A percentile compares a stretch with the other conserved stretches of the same genome.
phyloP scores from a whole-genome alignment of 306 rosid genomes.

The Vachellia collinsii region DNA sequence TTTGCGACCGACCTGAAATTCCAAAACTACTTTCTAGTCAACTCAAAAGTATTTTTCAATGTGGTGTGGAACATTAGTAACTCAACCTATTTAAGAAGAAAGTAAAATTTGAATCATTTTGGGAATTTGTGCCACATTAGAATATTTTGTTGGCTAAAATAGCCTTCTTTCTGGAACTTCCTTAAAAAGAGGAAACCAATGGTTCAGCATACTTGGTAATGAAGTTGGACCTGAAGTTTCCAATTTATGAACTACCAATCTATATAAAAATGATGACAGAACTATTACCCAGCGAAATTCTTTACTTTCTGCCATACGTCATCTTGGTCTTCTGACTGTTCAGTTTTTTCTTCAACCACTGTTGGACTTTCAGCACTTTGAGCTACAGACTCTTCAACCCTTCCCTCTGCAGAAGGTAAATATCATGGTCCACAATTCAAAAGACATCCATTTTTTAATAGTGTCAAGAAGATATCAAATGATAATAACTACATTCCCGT shows the following conservation, averaged over 20 bases:
- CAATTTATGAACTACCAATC: conserved; percentile 15
- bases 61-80: conserved; percentile 10
- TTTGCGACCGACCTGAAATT: conserved; percentile 82
- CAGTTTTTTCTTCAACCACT: conserved; percentile 53
- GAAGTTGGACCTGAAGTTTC: conserved; percentile 8
- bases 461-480: conserved; percentile 19
- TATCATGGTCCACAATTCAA: conserved; percentile 28
- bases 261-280: conserved; percentile 25
- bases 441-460: conserved; percentile 6
- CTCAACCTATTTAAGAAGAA: background rate
- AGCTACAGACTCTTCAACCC: conserved; percentile 49
- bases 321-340: conserved; percentile 56
- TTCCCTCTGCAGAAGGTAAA: conserved; percentile 60
- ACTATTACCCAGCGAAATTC: conserved; percentile 80
- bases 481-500: background rate
- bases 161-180: background rate
- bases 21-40: conserved; percentile 21
- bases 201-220: conserved; percentile 7
- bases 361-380: conserved; percentile 54
- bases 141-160: background rate
- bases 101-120: conserved; percentile 9
- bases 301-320: conserved; percentile 72
- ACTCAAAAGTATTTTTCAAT: conserved; percentile 16
- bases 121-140: background rate
- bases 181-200: background rate